phyloP scores from a whole-genome alignment of 345 rosid species.

The Turnera subulata region DNA sequence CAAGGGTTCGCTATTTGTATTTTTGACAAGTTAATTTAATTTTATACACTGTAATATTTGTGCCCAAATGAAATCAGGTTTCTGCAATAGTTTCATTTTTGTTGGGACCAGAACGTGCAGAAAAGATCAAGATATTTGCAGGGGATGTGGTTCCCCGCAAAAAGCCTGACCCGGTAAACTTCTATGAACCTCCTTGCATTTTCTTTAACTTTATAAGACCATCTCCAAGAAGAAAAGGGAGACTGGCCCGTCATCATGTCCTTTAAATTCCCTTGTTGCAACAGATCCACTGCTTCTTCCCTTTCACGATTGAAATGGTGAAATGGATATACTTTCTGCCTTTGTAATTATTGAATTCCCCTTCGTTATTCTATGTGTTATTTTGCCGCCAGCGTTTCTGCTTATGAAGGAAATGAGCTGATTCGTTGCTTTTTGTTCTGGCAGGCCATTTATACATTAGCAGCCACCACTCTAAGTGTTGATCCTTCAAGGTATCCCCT shows the following conservation, averaged over 20 bases:
- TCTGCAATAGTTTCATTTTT: conserved; percentile 86
- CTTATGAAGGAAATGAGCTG: not conserved
- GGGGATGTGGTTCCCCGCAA: conserved; percentile 91
- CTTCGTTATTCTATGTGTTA: not conserved
- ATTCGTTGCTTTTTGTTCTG: conserved; percentile 10
- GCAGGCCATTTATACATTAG: conserved; percentile 85
- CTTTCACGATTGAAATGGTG: not conserved
- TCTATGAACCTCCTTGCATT: too few species aligned
- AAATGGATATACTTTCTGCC: not conserved
- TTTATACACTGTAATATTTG: too few species aligned
- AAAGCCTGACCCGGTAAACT: conserved; percentile 84
- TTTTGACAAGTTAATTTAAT: too few species aligned
- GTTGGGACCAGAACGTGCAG: conserved; percentile 85
- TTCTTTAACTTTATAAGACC: too few species aligned
- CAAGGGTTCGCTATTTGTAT: too few species aligned
- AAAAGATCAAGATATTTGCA: conserved; percentile 82
- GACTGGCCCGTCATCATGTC: too few species aligned
- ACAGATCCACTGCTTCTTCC: not conserved
- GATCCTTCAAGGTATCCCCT: conserved; percentile 72
- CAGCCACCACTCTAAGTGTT: conserved; percentile 81
- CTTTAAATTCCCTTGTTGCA: not conserved
- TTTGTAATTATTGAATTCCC: not conserved
- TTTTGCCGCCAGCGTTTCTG: not conserved
- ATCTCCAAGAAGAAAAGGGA: too few species aligned
- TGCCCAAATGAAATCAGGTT: conserved; percentile 66